Base-by-base conservation (phyloP, 129 eudicot species). In the Erigeron canadensis region DNA sequence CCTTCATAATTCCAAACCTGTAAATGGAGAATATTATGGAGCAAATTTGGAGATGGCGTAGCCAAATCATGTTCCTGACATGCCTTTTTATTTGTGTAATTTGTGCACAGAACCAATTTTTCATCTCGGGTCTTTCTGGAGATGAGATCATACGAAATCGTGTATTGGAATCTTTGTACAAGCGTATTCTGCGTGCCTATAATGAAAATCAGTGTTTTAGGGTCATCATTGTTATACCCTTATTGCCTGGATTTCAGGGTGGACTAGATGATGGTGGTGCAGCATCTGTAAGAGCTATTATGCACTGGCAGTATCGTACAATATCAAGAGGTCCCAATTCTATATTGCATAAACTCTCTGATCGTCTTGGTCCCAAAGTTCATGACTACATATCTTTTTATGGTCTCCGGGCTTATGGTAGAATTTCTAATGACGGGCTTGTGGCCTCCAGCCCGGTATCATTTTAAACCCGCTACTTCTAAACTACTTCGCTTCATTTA, bases 251-350 rank as follows among this genome's bases (percentile, higher is more conserved):
- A 61, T 94, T 94, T 80, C 98, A 92, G 89, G 98, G 98, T 71
- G 98, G 98, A 62, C 78, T 94, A 63, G 97, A 94, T 84, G 97
- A 94, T 81, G 86, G 87, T 28, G 98, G 98, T 62, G 98, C 98
- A 34, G 98, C 98, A 76, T 89, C 98, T 80, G 98, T 94, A 77
- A 81, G 98, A 82, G 93, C 98, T 65, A 94, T 94, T 75, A 87
- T 94, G 97, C 98, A 94, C 63, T 94, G 98, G 98, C 98, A 94
- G 71, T 86, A 94, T 84, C 86, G 98, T 70, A 94, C 98, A 40
- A 94, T 94, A 75, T 89, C 87, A 42, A 79, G 98, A 81, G 98
- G 97, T 45, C 79, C 76, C 17, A 80, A 84, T 80, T 94, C 98
- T 66, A 89, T 94, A 78, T 60, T 89, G 84, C 96, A 94, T 60